A percentile compares a stretch with the other conserved stretches of the same genome.
Evolutionary conservation across 1,139 yeast species (phyloP).

Genomic region (Meyerozyma guilliermondii): DNA sequence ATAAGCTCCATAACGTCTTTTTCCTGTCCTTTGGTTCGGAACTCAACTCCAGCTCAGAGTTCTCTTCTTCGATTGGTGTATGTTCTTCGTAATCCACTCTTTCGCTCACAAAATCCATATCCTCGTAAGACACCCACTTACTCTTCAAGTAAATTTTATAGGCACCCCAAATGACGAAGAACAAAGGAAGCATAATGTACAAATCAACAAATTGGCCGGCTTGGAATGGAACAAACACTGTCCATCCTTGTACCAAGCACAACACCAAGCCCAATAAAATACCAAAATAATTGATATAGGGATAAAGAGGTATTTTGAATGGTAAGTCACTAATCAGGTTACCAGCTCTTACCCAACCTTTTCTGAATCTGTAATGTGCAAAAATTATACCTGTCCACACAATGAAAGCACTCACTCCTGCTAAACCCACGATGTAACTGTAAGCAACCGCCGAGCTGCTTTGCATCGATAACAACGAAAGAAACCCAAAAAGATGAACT

Average conservation of each 20-base stretch:
- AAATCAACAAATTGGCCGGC: not conserved
- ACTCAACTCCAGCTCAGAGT: not conserved
- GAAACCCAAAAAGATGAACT: slow-evolving; percentile 41
- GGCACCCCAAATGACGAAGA: not conserved
- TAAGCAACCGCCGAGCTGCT: slow-evolving; percentile 52
- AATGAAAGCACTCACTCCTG: slow-evolving; percentile 64
- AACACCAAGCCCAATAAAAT: not conserved
- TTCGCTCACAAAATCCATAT: not conserved
- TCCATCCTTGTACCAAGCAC: not conserved
- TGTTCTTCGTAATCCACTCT: not conserved
- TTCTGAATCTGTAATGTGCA: slow-evolving; percentile 50
- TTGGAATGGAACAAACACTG: not conserved
- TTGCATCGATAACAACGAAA: slow-evolving; percentile 61
- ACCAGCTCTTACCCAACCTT: slow-evolving; percentile 17
- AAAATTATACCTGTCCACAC: slow-evolving; percentile 53
- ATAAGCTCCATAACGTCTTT: not conserved
- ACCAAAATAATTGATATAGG: not conserved
- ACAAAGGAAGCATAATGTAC: not conserved
- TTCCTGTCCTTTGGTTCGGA: not conserved
- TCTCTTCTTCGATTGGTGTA: not conserved
- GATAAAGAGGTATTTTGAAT: not conserved
- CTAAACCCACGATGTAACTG: slow-evolving; percentile 63
- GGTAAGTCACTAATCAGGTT: not conserved
- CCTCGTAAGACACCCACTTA: not conserved
- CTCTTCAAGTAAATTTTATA: not conserved